A percentile compares a stretch with the other conserved stretches of the same genome.
Evolutionary conservation across 139 green algal genomes (phyloP).

Genomic region (Chloropicon primus): DNA sequence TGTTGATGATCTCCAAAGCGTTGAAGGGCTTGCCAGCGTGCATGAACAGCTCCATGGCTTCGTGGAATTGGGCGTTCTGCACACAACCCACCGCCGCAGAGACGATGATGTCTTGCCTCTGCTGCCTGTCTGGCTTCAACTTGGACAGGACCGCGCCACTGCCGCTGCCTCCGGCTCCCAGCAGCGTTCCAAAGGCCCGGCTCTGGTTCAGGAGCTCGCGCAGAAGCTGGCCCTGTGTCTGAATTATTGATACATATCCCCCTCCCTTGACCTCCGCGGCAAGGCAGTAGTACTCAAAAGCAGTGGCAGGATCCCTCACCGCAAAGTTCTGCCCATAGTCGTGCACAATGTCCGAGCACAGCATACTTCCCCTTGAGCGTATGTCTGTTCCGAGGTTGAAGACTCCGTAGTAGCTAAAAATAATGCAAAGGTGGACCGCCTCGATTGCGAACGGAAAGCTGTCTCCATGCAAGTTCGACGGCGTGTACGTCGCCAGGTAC

Average conservation of each 20-base stretch:
- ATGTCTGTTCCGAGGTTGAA: not conserved
- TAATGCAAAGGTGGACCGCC: not conserved
- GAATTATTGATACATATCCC: not conserved
- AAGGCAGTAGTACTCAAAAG: not conserved
- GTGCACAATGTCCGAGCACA: not conserved
- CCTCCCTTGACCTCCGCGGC: not conserved
- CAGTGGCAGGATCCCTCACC: not conserved
- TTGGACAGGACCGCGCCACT: not conserved
- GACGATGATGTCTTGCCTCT: not conserved
- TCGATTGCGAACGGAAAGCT: not conserved
- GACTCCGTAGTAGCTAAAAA: not conserved
- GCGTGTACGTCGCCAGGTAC: not conserved
- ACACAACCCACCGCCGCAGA: not conserved
- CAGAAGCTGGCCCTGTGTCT: constrained; percentile 22
- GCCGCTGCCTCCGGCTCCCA: not conserved
- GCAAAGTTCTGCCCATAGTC: not conserved
- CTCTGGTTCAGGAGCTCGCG: constrained; percentile 43
- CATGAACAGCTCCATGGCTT: constrained; percentile 74
- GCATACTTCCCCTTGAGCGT: not conserved
- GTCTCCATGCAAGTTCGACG: not conserved
- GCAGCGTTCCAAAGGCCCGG: constrained; percentile 30
- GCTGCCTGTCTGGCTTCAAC: not conserved
- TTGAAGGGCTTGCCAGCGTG: constrained; percentile 38
- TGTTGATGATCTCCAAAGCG: constrained; percentile 53
- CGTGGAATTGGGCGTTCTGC: constrained; percentile 11